Percentiles rank a stretch among this genome's conserved stretches.
phyloP scores from a whole-genome alignment of 306 rosid genomes.

The Quillaja saponaria region DNA sequence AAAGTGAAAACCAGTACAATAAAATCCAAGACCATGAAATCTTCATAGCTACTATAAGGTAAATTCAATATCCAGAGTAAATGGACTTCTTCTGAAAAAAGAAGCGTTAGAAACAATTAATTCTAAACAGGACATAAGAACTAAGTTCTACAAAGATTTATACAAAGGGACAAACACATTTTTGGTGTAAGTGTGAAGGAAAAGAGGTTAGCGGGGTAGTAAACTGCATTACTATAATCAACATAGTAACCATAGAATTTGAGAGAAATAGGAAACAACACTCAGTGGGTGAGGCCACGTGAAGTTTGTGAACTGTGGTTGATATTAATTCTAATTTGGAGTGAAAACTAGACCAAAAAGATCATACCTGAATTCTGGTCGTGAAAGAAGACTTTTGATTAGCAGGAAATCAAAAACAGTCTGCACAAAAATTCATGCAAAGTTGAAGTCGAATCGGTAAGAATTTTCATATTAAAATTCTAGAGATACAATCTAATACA shows the following conservation, averaged over 20 bases:
- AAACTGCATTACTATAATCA: slow-evolving; percentile 12
- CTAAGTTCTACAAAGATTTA: background rate
- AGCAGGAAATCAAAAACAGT: slow-evolving; percentile 84
- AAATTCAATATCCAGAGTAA: slow-evolving; percentile 25
- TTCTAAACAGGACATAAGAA: background rate
- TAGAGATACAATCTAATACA: slow-evolving; percentile 22
- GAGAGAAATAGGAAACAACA: background rate
- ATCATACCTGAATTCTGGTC: slow-evolving; percentile 74
- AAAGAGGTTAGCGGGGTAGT: background rate
- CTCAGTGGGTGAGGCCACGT: slow-evolving; percentile 7
- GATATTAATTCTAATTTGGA: background rate
- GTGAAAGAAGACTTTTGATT: slow-evolving; percentile 70
- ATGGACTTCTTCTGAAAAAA: slow-evolving; percentile 4
- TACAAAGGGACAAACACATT: background rate
- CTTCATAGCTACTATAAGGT: background rate
- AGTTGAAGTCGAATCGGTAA: slow-evolving; percentile 25
- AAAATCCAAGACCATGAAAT: slow-evolving; percentile 26
- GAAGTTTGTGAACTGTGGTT: background rate
- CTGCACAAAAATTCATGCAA: slow-evolving; percentile 53
- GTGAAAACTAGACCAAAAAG: background rate
- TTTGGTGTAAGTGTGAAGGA: background rate
- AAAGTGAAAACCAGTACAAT: slow-evolving; percentile 20
- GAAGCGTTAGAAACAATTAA: background rate
- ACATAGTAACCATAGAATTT: slow-evolving; percentile 1
- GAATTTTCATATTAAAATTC: slow-evolving; percentile 26